Evolutionary conservation across 2,329 filamentous ascomycete species (phyloP), one percentile per base, ranked within the genome.

Genomic region (Trematosphaeria pertusa): DNA sequence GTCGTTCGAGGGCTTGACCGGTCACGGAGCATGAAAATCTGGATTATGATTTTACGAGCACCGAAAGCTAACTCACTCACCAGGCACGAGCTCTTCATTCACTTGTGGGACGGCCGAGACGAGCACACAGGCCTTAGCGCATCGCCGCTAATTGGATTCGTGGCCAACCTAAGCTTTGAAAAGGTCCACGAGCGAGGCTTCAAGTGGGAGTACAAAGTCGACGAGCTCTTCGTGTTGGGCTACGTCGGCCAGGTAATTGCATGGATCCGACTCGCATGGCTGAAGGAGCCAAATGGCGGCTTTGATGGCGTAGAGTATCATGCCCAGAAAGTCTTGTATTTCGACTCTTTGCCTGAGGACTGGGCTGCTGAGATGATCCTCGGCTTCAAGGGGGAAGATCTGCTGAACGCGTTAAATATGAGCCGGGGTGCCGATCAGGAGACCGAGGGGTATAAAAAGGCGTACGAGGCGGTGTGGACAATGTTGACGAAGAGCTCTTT

Each of bases 221-320:
- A 67, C 2, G 48, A 58, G 5, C 43, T 56, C 1, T 64, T 61
- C 0, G 44, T 73, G 0, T 43, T 73, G 20, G 73, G 75, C 11
- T 77, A 77, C 37, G 64, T 73, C 6, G 57, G 61, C 1, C 75
- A 76, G 32, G 67, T 75, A 21, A 48, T 75, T 3, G 64, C 66
- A 10, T 78, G 73, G 73, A 43, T 57, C 5, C 54, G 69, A 26
- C 43, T 71, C 4, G 56, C 58, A 14, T 62, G 59, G 59, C 54
- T 72, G 5, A 56, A 69, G 26, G 64, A 71, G 6, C 61, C 67
- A 0, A 44, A 65, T 3, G 62, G 59, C 4, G 64, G 64, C 3
- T 70, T 71, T 40, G 58, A 65, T 43, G 60, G 60, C n/a, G 56
- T 57, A 8, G 59, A 64, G 4, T 71, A 71, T 36, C 65, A 56